phyloP scores from a whole-genome alignment of 2,329 filamentous ascomycete species.

The Plenodomus biglobosus region DNA sequence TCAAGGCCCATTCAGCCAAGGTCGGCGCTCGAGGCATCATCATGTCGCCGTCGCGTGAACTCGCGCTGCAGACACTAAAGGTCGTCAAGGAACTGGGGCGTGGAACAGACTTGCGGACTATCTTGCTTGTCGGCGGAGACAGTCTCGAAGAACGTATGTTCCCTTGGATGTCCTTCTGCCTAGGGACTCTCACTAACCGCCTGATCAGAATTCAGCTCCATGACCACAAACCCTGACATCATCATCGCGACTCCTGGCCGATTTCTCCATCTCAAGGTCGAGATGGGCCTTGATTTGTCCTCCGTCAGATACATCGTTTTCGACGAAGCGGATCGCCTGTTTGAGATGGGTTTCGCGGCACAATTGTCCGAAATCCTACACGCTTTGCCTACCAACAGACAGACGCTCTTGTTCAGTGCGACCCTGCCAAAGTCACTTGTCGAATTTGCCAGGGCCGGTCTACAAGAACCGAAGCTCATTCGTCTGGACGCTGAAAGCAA shows the following conservation, averaged over 20 bases:
- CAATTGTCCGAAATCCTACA: constrained; percentile 93
- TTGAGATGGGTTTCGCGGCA: constrained; percentile 97
- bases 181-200: constrained; percentile 2
- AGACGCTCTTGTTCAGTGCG: constrained; percentile 93
- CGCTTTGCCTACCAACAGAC: constrained; percentile 77
- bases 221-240: constrained; percentile 94
- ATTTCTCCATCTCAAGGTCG: constrained; percentile 94
- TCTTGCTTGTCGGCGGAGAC: constrained; percentile 90
- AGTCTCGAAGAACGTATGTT: constrained; percentile 76
- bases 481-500: constrained; percentile 93
- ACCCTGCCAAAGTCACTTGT: constrained; percentile 92
- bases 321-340: constrained; percentile 93
- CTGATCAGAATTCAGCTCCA: constrained; percentile 70
- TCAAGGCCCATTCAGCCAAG: constrained; percentile 83
- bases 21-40: constrained; percentile 86
- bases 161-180: too few species aligned
- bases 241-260: constrained; percentile 95
- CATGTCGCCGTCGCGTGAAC: constrained; percentile 87
- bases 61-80: constrained; percentile 92
- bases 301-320: constrained; percentile 95
- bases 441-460: constrained; percentile 89
- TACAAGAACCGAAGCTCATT: constrained; percentile 89
- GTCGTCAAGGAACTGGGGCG: constrained; percentile 92
- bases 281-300: constrained; percentile 90
- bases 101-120: constrained; percentile 88